These are phyloP conservation scores for Phoma sp. DNA, from an alignment of 2,329 filamentous ascomycete genomes.

Conservation along the genomic window DNA sequence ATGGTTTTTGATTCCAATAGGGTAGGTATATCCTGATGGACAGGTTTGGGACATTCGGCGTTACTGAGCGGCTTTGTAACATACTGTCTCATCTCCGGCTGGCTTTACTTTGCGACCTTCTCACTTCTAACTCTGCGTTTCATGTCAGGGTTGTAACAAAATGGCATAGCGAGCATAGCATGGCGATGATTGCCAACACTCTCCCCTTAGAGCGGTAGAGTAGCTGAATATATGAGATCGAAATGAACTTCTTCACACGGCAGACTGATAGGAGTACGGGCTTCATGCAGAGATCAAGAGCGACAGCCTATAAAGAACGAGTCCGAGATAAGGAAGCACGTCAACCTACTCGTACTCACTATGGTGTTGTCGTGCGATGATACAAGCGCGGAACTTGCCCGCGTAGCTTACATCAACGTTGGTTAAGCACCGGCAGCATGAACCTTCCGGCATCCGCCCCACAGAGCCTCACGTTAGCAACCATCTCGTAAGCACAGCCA, in stretches of 20 bases:
- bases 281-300: too few species aligned
- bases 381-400: constrained; percentile 4
- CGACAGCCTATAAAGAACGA: too few species aligned
- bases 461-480: constrained; percentile 4
- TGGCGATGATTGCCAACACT: constrained; percentile 12
- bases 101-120: neutral
- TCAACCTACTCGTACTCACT: neutral
- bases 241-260: neutral
- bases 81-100: constrained; percentile 12
- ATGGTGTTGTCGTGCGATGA: neutral
- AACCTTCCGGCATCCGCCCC: constrained; percentile 5
- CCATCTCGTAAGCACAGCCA: constrained; percentile 9
- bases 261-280: too few species aligned
- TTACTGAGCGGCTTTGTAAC: constrained; percentile 11
- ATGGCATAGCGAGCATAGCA: constrained; percentile 14
- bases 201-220: constrained; percentile 14
- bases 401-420: constrained; percentile 1
- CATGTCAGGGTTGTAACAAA: constrained; percentile 12
- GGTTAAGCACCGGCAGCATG: constrained; percentile 11
- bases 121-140: constrained; percentile 5
- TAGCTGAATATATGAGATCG: neutral
- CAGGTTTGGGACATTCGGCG: neutral
- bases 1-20: constrained; percentile 6
- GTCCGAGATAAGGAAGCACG: neutral
- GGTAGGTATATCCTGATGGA: constrained; percentile 6